Base-by-base conservation (phyloP, 2,329 filamentous ascomycete genomes). In the Penicillium sp. region DNA sequence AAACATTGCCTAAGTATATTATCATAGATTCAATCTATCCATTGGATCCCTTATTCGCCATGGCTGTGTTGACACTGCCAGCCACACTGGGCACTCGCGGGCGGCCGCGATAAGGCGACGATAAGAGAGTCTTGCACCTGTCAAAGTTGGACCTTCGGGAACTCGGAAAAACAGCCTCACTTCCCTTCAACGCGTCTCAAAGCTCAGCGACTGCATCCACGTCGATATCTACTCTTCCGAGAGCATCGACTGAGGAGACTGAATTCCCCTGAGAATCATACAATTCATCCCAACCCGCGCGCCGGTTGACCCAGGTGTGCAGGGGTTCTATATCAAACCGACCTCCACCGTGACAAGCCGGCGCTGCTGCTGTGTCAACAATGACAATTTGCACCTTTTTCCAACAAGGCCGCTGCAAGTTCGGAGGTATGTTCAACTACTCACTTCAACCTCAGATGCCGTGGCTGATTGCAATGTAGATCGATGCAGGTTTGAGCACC, bases 351-450 rank as follows among this genome's bases (percentile, higher is more conserved):
- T 40, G 23, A 45, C 41, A 13, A 43, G 18, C 12, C 39, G 15
- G 40, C 10, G 17, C 52, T 24, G 15, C 49, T 44, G 43, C 46
- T 13, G 32, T 37, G 32, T 45, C 12, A 49, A 68, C 46, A 15
- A 78, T 78, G 75, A 66, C 66, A 10, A 62, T 87, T 49, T 90
- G 87, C 76, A 80, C 72, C 57, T 90, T 83, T 68, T 90, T 79
- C 64, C 80, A 81, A 66, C 79, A 85, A 67, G 86, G 86, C 36
- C 78, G 77, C 56, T 91, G 87, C 76, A 83, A 75, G 63, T 84
- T 81, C 66, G 86, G 86, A 72, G 77, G 85, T 86, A 75, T 58
- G 78, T 47, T n/a, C 7, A 15, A 12, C 13, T 15, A 7, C 24
- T 41, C 33, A 46, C 5, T 1, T 6, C 12, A 7, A 7, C n/a